phyloP scores from a whole-genome alignment of 495 filamentous ascomycete genomes.

The Lasiosphaeria miniovina region DNA sequence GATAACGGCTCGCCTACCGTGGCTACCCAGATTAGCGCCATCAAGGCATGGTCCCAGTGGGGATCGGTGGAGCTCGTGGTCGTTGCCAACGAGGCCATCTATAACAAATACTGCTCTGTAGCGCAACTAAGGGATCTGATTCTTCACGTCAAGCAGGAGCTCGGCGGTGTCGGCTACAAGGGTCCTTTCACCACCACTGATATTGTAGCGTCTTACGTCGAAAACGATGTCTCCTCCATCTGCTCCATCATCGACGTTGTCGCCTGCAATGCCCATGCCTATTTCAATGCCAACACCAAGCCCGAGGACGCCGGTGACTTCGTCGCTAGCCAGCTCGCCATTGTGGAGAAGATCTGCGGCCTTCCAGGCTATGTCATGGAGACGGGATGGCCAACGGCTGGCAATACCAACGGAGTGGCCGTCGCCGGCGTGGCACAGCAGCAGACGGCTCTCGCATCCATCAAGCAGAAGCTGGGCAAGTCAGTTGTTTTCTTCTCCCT shows the following conservation, averaged over 20 bases:
- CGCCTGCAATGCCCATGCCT: slow-evolving; percentile 85
- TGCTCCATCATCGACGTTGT: slow-evolving; percentile 74
- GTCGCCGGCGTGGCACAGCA: slow-evolving; percentile 67
- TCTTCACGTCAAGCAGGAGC: slow-evolving; percentile 45
- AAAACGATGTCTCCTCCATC: slow-evolving; percentile 56
- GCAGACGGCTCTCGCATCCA: slow-evolving; percentile 63
- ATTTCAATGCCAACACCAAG: slow-evolving; percentile 72
- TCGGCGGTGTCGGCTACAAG: slow-evolving; percentile 70
- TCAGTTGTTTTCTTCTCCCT: slow-evolving; percentile 76
- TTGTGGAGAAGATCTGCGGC: slow-evolving; percentile 66
- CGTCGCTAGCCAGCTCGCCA: slow-evolving; percentile 60
- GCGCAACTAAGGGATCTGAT: slow-evolving; percentile 67
- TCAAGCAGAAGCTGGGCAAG: slow-evolving; percentile 51
- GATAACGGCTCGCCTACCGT: slow-evolving; percentile 47
- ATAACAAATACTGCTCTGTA: slow-evolving; percentile 62
- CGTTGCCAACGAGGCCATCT: slow-evolving; percentile 86
- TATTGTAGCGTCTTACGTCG: slow-evolving; percentile 63
- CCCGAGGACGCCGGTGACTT: slow-evolving; percentile 70
- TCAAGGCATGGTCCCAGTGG: slow-evolving; percentile 74
- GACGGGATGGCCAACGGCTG: slow-evolving; percentile 82
- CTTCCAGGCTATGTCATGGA: slow-evolving; percentile 75
- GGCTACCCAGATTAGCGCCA: slow-evolving; percentile 65
- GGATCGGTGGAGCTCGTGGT: slow-evolving; percentile 72
- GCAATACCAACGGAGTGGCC: slow-evolving; percentile 66
- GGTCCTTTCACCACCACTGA: slow-evolving; percentile 83